Evolutionary conservation across 108 stramenopile genomes (phyloP).

Genomic region (Skeletonema potamos): DNA sequence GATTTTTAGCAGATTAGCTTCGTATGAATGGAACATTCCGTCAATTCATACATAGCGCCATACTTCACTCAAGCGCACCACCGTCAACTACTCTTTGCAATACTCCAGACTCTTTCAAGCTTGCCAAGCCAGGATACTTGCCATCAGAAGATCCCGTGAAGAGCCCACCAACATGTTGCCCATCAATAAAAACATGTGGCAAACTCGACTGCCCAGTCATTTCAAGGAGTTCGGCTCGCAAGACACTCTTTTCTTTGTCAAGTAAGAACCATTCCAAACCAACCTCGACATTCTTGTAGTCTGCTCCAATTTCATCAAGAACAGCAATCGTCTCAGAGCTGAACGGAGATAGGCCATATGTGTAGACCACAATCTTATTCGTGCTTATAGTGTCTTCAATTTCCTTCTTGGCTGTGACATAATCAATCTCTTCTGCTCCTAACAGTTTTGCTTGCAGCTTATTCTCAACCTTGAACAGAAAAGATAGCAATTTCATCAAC

Average conservation of each 20-base stretch:
- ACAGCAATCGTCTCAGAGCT: constrained; percentile 51
- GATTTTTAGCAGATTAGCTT: background rate
- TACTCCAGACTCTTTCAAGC: constrained; percentile 31
- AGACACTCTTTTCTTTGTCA: constrained; percentile 37
- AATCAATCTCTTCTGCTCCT: constrained; percentile 40
- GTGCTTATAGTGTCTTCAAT: constrained; percentile 42
- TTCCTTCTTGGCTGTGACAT: constrained; percentile 38
- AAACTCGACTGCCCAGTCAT: constrained; percentile 79
- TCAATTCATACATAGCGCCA: too few relatives aligned
- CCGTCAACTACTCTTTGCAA: constrained; percentile 5
- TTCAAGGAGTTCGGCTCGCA: constrained; percentile 57
- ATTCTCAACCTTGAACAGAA: constrained; percentile 35
- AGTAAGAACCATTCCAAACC: constrained; percentile 77
- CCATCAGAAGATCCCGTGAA: constrained; percentile 35
- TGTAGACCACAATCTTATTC: constrained; percentile 61
- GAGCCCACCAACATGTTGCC: constrained; percentile 44
- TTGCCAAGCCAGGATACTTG: constrained; percentile 34
- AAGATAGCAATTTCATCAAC: constrained; percentile 20
- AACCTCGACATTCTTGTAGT: constrained; percentile 53
- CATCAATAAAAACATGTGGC: constrained; percentile 68
- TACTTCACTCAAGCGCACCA: background rate
- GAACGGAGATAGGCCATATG: constrained; percentile 73
- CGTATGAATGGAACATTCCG: background rate
- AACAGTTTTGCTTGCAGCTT: constrained; percentile 26
- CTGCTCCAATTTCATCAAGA: constrained; percentile 50